Conservation (phyloP, 2,329 filamentous ascomycete genomes). For the Aspergillus ochraceus region DNA sequence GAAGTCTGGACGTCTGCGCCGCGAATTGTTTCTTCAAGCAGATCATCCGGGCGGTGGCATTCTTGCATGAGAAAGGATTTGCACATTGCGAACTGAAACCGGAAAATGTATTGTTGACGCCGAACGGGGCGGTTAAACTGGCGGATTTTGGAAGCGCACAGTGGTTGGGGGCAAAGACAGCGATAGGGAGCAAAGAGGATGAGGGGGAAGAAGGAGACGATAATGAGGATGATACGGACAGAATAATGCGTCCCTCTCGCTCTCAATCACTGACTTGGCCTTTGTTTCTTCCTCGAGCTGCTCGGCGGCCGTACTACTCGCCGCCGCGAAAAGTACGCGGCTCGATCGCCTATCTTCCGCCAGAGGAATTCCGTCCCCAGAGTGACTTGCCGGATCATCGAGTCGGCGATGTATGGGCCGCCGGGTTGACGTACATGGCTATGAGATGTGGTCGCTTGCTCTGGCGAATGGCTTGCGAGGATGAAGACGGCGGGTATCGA, state of each 20-base stretch:
- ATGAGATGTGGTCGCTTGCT: constrained; percentile 26
- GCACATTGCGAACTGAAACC: constrained; percentile 94
- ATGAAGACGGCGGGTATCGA: constrained; percentile 27
- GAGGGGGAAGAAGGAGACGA: background rate
- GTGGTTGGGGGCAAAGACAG: constrained; percentile 3
- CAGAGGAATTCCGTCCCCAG: constrained; percentile 53
- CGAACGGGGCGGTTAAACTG: constrained; percentile 79
- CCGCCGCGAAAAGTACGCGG: constrained; percentile 46
- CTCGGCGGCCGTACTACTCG: background rate
- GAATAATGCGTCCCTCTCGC: background rate
- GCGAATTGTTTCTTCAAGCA: constrained; percentile 89
- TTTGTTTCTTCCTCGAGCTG: constrained; percentile 7
- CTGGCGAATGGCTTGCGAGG: constrained; percentile 26
- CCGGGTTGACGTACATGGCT: constrained; percentile 29
- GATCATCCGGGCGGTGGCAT: constrained; percentile 28
- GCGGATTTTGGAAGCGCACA: constrained; percentile 76
- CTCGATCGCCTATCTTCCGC: constrained; percentile 82
- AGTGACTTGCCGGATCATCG: constrained; percentile 3
- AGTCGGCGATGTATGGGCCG: constrained; percentile 30
- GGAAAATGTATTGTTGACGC: constrained; percentile 86
- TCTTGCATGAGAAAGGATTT: constrained; percentile 80
- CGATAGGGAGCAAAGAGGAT: background rate
- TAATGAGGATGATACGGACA: constrained; percentile 1
- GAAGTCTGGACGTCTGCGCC: constrained; percentile 78
- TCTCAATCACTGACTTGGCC: background rate